Percentiles rank a stretch among this genome's conserved stretches.
phyloP scores from a whole-genome alignment of 768 basidiomycete genomes.

The Serendipita vermifera region DNA sequence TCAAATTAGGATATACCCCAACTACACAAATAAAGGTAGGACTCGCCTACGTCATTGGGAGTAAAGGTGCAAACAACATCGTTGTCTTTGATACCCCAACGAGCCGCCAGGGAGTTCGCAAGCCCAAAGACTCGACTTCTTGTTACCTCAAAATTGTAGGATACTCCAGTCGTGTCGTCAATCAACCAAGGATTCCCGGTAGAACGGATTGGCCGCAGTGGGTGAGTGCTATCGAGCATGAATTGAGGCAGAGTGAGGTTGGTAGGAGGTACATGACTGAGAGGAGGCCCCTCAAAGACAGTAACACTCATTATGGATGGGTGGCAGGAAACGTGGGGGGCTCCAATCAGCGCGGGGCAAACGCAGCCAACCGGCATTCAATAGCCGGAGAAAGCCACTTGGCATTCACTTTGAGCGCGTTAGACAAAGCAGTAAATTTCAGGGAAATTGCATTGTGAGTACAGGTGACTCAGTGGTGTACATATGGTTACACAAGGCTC shows the following conservation, averaged over 20 bases:
- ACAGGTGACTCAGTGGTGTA: too few species aligned
- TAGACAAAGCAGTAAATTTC: too few species aligned
- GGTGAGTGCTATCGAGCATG: constrained; percentile 17
- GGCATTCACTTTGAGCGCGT: too few species aligned
- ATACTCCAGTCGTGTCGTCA: neutral
- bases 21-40: constrained; percentile 11
- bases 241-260: constrained; percentile 19
- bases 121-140: constrained; percentile 15
- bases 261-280: neutral
- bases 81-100: constrained; percentile 13
- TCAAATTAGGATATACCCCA: constrained; percentile 14
- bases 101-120: constrained; percentile 15
- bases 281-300: neutral
- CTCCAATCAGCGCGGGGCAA: too few species aligned
- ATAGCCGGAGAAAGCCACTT: too few species aligned
- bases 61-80: constrained; percentile 17
- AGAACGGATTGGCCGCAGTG: constrained; percentile 14
- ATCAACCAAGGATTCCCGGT: constrained; percentile 11
- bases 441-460: too few species aligned
- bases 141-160: constrained; percentile 13
- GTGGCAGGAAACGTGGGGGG: too few species aligned
- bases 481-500: too few species aligned
- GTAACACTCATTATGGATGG: neutral
- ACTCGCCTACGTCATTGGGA: constrained; percentile 3
- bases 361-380: too few species aligned